A percentile compares a stretch with the other conserved stretches of the same genome.
Conservation (phyloP, 768 basidiomycete genomes). For the Pleurotus eryngii region DNA sequence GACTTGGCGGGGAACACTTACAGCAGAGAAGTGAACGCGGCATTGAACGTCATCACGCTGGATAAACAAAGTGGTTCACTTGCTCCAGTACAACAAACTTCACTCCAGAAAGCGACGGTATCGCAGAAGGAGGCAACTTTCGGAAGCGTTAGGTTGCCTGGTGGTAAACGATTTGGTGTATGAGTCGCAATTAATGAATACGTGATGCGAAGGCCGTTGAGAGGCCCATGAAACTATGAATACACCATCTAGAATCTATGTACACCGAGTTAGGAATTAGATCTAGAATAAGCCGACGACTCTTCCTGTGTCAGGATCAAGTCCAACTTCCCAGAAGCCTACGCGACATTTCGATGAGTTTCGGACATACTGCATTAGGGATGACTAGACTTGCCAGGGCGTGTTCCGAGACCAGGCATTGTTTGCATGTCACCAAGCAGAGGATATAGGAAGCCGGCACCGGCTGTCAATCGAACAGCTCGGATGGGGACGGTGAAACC, state of each 20-base stretch:
- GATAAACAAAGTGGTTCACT: conserved; percentile 55
- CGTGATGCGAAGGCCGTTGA: no score
- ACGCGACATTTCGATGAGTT: conserved; percentile 1
- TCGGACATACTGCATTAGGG: no score
- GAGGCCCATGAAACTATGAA: no score
- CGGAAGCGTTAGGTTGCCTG: conserved; percentile 13
- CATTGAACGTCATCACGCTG: conserved; percentile 56
- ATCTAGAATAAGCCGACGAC: conserved; percentile 83
- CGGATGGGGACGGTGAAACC: conserved; percentile 93
- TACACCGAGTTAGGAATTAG: not conserved
- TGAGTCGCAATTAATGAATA: not conserved
- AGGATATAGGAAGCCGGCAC: conserved; percentile 95
- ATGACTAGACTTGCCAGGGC: conserved; percentile 57
- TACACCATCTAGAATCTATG: not conserved
- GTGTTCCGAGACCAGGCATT: conserved; percentile 93
- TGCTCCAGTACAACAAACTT: conserved; percentile 16
- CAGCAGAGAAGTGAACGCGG: conserved; percentile 55
- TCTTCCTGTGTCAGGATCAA: conserved; percentile 74
- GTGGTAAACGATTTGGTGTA: conserved; percentile 12
- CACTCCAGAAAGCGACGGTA: not conserved
- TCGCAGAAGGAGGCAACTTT: not conserved
- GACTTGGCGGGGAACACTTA: conserved; percentile 64
- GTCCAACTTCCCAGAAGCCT: conserved; percentile 90
- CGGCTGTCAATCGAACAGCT: conserved; percentile 82
- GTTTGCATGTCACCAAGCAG: conserved; percentile 97